phyloP scores from a whole-genome alignment of 352 stramenopile species.

The Pythium utonaiense region DNA sequence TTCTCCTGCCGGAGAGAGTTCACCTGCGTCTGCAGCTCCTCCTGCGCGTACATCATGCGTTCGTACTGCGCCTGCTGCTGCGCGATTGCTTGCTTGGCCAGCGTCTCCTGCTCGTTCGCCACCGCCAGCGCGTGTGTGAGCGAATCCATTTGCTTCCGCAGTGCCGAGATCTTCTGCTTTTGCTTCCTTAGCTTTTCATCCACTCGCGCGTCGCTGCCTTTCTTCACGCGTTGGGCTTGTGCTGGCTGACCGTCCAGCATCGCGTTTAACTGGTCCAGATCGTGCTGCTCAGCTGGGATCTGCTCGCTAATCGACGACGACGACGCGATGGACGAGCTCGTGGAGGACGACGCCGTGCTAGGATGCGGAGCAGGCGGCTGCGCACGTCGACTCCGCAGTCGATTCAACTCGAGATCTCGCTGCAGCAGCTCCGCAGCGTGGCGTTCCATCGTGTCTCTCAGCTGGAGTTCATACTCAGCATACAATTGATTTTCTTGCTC shows the following conservation, averaged over 20 bases:
- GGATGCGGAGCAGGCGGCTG: constrained; percentile 1
- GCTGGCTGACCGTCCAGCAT: background rate
- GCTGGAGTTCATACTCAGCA: constrained; percentile 33
- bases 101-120: constrained; percentile 74
- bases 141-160: constrained; percentile 32
- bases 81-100: constrained; percentile 50
- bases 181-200: constrained; percentile 36
- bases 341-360: constrained; percentile 3
- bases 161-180: constrained; percentile 35
- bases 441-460: constrained; percentile 35
- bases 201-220: constrained; percentile 10
- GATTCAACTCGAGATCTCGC: constrained; percentile 21
- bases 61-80: constrained; percentile 31
- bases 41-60: constrained; percentile 33
- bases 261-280: constrained; percentile 16
- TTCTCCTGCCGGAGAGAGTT: constrained; percentile 67
- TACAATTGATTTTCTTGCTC: constrained; percentile 34
- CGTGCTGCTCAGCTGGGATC: constrained; percentile 7
- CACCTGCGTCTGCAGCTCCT: constrained; percentile 47
- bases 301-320: constrained; percentile 25
- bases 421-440: constrained; percentile 36
- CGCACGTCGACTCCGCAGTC: background rate
- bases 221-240: background rate
- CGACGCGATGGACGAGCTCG: constrained; percentile 20
- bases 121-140: constrained; percentile 49